Conservation (phyloP, 2,329 filamentous ascomycete species). For the Talaromyces sp. region DNA sequence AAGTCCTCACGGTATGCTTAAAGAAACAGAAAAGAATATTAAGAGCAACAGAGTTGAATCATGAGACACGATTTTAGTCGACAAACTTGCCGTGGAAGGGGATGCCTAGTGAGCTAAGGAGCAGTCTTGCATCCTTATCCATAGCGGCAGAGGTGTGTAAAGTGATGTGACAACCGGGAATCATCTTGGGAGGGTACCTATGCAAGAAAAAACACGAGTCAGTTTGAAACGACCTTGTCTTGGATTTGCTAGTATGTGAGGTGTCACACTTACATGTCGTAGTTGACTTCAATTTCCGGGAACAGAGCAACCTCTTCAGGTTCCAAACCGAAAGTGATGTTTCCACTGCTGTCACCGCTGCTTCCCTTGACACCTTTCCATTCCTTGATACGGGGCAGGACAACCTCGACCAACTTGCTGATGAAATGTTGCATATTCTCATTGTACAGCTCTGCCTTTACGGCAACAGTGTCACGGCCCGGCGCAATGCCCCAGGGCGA, state of each 20-base stretch:
- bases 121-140: slow-evolving; percentile 74
- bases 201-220: slow-evolving; percentile 2
- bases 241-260: no score
- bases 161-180: slow-evolving; percentile 77
- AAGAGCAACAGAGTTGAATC: neutral
- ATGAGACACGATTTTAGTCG: slow-evolving; percentile 32
- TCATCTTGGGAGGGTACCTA: slow-evolving; percentile 64
- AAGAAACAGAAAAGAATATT: neutral
- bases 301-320: slow-evolving; percentile 74
- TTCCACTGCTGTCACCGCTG: slow-evolving; percentile 82
- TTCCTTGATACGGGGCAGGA: slow-evolving; percentile 93
- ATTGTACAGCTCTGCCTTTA: slow-evolving; percentile 71
- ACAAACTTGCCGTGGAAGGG: slow-evolving; percentile 75
- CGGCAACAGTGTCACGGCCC: slow-evolving; percentile 62
- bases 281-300: slow-evolving; percentile 92
- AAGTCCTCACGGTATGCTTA: neutral
- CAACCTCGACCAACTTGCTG: slow-evolving; percentile 81
- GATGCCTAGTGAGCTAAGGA: slow-evolving; percentile 66
- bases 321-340: slow-evolving; percentile 75
- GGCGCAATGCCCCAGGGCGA: slow-evolving; percentile 67
- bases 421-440: slow-evolving; percentile 86
- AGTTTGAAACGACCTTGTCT: neutral
- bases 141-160: slow-evolving; percentile 79
- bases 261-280: slow-evolving; percentile 64
- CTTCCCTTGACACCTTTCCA: slow-evolving; percentile 73